Evolutionary conservation across 2,329 filamentous ascomycete species (phyloP), one percentile per base, ranked within the genome.

Genomic region (Trichoderma sp.): DNA sequence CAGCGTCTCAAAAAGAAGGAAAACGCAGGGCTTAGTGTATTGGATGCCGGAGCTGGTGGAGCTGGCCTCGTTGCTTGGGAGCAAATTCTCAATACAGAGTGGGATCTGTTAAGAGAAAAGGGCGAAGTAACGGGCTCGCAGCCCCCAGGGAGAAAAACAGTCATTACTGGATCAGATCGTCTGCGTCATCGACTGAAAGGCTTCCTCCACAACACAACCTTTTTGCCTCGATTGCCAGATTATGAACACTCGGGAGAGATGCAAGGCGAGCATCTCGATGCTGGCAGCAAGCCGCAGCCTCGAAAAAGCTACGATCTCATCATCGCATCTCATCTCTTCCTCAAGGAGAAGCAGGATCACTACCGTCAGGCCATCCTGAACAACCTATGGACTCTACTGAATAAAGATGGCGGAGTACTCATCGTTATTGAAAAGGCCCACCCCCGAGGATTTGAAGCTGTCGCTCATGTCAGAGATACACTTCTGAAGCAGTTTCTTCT

Each of bases 351-450:
- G 72, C 91, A 95, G 78, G 91, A 92, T 12, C 93, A 91, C 76
- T 85, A 92, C 77, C 91, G 95, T 59, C 95, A 93, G 77, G 88
- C 91, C 39, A 86, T 96, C 67, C 85, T 98, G 23, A 90, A 97
- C 78, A 97, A 97, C 73, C 87, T 98, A 1, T 99, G 96, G 96
- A 91, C 89, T 15, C 85, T 98, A 65, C 85, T 98, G 4, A 93
- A 92, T 67, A 92, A 92, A 1, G 87, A 95, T 20, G 95, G 95
- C 1, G 96, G 96, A 43, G 88, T 99, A 15, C 85, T 99, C 5
- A 88, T 98, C 63, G 82, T 98, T 3, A 83, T 98, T 26, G 96
- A 99, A 80, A 98, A 98, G 80, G 96, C 94, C 0, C 89, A 97
- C 13, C 93, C 94, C 13, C 90, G 93, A 57, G 96, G 96, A 0